These are phyloP conservation scores for Myriosclerotinia scirpicola DNA, from an alignment of 2,329 filamentous ascomycete genomes.

Conservation along the genomic window DNA sequence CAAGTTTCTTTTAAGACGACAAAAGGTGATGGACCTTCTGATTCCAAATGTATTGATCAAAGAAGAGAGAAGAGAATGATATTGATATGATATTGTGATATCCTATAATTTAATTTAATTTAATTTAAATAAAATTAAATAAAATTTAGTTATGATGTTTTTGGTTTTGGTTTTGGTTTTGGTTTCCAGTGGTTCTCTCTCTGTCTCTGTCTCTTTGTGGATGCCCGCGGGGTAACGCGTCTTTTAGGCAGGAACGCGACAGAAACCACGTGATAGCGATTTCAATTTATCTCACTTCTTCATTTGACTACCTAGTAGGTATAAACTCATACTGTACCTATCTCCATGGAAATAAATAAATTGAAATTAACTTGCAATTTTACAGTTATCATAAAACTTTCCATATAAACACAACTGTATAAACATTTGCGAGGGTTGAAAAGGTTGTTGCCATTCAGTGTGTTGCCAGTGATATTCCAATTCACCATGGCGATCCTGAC, in stretches of 20 bases:
- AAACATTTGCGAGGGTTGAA: background rate
- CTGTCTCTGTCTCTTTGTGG: background rate
- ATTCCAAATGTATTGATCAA: background rate
- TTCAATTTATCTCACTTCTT: background rate
- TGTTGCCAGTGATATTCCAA: background rate
- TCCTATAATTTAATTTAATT: background rate
- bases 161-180: background rate
- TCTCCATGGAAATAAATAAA: background rate
- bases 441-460: background rate
- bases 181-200: too few species aligned
- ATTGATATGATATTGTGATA: background rate
- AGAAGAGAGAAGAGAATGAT: background rate
- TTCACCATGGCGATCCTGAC: constrained; percentile 61
- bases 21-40: background rate
- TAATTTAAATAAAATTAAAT: background rate
- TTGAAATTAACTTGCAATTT: background rate
- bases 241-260: constrained; percentile 4
- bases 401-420: background rate
- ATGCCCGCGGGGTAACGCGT: constrained; percentile 15
- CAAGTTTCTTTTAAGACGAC: background rate
- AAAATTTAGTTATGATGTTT: background rate
- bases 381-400: too few species aligned
- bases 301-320: background rate
- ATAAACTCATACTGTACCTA: background rate
- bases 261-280: background rate